Evolutionary conservation across 768 basidiomycete species (phyloP).

Genomic region (Lactifluus subvellereus): DNA sequence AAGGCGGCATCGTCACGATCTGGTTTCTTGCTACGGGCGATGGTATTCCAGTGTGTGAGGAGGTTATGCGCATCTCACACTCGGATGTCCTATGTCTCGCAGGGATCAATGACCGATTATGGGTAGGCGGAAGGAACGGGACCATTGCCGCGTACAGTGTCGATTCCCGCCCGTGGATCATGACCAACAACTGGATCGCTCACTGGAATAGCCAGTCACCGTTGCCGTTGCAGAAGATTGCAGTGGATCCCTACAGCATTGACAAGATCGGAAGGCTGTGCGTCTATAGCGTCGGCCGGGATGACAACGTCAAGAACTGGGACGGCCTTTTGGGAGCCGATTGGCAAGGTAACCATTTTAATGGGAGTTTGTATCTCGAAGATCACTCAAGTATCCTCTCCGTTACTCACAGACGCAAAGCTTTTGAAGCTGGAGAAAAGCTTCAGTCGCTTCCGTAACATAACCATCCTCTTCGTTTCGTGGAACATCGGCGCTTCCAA

Average conservation of each 20-base stretch:
- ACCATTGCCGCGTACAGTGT: conserved; percentile 79
- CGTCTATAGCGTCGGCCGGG: conserved; percentile 71
- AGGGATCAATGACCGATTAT: conserved; percentile 78
- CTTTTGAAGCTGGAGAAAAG: conserved; percentile 66
- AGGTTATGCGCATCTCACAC: conserved; percentile 72
- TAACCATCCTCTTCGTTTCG: conserved; percentile 74
- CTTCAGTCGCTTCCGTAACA: conserved; percentile 73
- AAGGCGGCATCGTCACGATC: conserved; percentile 83
- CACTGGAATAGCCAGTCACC: conserved; percentile 41
- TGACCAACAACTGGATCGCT: conserved; percentile 85
- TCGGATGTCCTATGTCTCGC: conserved; percentile 80
- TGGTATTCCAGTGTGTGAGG: conserved; percentile 57
- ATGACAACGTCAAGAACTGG: conserved; percentile 75
- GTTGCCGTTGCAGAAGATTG: conserved; percentile 56
- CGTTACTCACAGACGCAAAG: conserved; percentile 52
- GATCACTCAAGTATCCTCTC: neutral
- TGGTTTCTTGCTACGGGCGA: conserved; percentile 59
- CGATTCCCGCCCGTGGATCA: conserved; percentile 66
- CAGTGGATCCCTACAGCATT: conserved; percentile 72
- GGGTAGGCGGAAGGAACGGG: conserved; percentile 85
- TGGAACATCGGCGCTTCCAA: conserved; percentile 93
- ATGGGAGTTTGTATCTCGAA: neutral
- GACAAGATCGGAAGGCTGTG: conserved; percentile 58
- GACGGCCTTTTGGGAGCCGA: conserved; percentile 81
- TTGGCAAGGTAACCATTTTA: conserved; percentile 68